Base-by-base conservation (phyloP, 805 yeast genomes). In the Barnettozyma pratensis region DNA sequence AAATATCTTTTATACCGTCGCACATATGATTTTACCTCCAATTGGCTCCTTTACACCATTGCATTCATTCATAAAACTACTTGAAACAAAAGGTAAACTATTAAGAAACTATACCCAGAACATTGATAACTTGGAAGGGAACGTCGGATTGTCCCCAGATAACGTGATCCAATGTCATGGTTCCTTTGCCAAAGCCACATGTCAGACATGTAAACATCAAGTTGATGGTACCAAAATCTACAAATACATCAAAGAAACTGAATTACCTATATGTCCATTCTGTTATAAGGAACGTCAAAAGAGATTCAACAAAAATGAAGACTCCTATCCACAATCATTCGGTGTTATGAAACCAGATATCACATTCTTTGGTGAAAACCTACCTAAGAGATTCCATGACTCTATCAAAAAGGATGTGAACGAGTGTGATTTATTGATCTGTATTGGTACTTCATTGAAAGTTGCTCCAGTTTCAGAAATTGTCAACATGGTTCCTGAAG, bases 291-390 rank as follows among this genome's bases (percentile, higher is more conserved):
- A 73, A 59, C 69, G 82, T 49, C 63, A 62, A 45, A 63, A 56
- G 42, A 57, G 54, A 41, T 63, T 60, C 25, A 65, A 59, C 4
- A 61, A 59, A 11, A 63, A 58, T 9, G 62, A 57, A 4, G 59
- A 57, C 19, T 57, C 30, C 25, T 45, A 45, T 5, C 65, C 66
- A 2, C 76, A 79, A 56, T 76, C 85, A 7, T 80, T 67, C 61
- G 97, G 96, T 12, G 92, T 89, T 3, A 75, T 87, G 77, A 90
- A 91, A 63, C 97, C 97, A 0, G 96, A 90, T 62, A 90, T 90
- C 52, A 89, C 96, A 0, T 90, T 90, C 61, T 90, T 90, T 57
- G 96, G 96, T 12, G 97, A 90, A 64, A 79, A 82, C 12, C 70
- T 90, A 49, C 96, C 97, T 1, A 71, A 72, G 11, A 66, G 73